Evolutionary conservation across 139 green algal genomes (phyloP).

Genomic region (Nannochloris sp.): DNA sequence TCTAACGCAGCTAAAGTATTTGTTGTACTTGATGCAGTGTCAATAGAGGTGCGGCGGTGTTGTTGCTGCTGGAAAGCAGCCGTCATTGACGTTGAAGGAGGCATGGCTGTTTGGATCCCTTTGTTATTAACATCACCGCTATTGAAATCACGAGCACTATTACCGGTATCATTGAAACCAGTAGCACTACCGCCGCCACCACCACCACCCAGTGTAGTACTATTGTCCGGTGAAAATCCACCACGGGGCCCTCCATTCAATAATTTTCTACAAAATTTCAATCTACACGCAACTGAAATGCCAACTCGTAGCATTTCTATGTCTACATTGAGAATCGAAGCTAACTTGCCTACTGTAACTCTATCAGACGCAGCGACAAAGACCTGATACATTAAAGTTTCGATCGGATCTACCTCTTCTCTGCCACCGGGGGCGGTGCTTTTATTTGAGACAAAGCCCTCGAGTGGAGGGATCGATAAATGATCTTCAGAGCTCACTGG

Average conservation of each 20-base stretch:
- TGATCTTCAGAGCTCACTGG: conserved; percentile 67
- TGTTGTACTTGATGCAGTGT: too few relatives aligned
- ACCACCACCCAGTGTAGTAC: neutral
- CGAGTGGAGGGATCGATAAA: conserved; percentile 77
- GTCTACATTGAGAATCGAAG: conserved; percentile 40
- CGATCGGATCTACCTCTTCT: conserved; percentile 58
- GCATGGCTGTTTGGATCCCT: neutral
- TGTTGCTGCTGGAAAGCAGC: too few relatives aligned
- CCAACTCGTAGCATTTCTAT: conserved; percentile 15
- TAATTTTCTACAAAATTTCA: conserved; percentile 63
- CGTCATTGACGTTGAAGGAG: neutral
- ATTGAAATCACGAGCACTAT: neutral
- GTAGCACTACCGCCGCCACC: neutral
- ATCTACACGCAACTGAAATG: conserved; percentile 69
- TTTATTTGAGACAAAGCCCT: conserved; percentile 88
- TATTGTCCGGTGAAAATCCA: too few relatives aligned
- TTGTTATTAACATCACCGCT: neutral
- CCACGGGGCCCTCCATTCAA: too few relatives aligned
- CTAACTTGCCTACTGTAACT: conserved; percentile 55
- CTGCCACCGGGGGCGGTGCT: conserved; percentile 38
- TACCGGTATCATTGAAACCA: conserved; percentile 9
- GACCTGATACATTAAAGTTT: conserved; percentile 82
- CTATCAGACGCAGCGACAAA: conserved; percentile 85
- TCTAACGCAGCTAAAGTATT: too few relatives aligned
- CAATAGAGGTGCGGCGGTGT: too few relatives aligned